These are phyloP conservation scores for Papiliotrema flavescens DNA, from an alignment of 1,284 basidiomycete genomes.

Conservation along the genomic window DNA sequence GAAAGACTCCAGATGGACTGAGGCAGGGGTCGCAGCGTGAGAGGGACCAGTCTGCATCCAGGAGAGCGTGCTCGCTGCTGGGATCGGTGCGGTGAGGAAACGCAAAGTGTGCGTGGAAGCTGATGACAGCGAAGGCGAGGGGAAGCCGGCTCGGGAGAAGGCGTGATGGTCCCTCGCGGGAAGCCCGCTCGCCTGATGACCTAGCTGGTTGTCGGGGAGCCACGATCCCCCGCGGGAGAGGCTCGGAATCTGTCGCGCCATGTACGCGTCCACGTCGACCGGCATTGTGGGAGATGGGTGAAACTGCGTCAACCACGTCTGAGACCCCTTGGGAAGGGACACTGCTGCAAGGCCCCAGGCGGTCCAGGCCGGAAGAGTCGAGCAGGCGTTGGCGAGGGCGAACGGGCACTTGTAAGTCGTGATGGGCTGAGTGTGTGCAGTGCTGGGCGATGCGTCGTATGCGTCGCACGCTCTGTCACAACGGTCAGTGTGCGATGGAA, in stretches of 20 bases:
- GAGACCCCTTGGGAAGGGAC: too few species aligned
- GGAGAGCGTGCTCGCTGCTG: neutral
- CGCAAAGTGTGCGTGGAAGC: neutral
- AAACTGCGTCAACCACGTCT: neutral
- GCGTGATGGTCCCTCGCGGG: neutral
- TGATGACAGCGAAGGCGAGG: neutral
- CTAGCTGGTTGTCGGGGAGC: slow-evolving; percentile 6
- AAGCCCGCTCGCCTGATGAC: neutral
- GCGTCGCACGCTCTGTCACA: too few species aligned
- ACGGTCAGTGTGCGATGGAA: too few species aligned
- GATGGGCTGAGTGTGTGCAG: too few species aligned
- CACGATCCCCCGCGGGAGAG: slow-evolving; percentile 32
- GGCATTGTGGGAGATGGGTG: slow-evolving; percentile 16
- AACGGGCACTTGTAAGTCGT: too few species aligned
- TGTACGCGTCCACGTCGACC: slow-evolving; percentile 33
- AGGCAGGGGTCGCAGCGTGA: neutral
- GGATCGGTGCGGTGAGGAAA: neutral
- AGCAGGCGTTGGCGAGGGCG: too few species aligned
- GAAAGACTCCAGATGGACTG: too few species aligned
- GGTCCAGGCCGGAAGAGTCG: too few species aligned
- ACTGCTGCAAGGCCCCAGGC: too few species aligned
- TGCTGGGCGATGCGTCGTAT: too few species aligned
- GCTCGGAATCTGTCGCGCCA: slow-evolving; percentile 29
- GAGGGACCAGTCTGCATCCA: neutral
- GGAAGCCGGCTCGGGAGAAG: neutral